phyloP scores from a whole-genome alignment of 441 rosid species.

The Isatis lusitanica region DNA sequence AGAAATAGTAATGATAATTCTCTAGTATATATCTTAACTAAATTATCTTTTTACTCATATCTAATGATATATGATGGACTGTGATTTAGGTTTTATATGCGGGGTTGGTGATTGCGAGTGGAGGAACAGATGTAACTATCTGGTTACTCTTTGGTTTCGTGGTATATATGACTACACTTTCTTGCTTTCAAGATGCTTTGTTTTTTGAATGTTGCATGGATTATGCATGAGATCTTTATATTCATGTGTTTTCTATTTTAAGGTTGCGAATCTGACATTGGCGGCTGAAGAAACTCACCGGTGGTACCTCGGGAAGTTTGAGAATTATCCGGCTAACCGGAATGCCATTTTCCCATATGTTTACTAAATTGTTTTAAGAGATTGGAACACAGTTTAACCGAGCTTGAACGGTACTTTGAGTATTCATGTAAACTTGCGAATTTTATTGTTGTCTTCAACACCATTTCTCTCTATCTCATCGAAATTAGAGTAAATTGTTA shows the following conservation, averaged over 20 bases:
- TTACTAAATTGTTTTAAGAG: constrained; percentile 31
- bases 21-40: background rate
- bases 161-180: constrained; percentile 45
- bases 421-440: background rate
- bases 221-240: background rate
- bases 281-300: constrained; percentile 75
- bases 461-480: too few species aligned
- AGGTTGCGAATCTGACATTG: constrained; percentile 64
- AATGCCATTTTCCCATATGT: constrained; percentile 52
- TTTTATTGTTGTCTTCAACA: too few species aligned
- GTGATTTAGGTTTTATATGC: constrained; percentile 54
- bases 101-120: constrained; percentile 72
- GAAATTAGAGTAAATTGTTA: too few species aligned
- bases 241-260: background rate
- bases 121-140: constrained; percentile 64
- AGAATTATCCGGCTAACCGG: constrained; percentile 59
- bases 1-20: constrained; percentile 56
- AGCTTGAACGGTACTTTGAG: background rate
- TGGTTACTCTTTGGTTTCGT: constrained; percentile 65
- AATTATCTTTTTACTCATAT: too few species aligned
- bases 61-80: too few species aligned
- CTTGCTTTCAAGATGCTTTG: background rate
- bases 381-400: background rate
- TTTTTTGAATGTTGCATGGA: background rate
- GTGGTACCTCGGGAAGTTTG: constrained; percentile 73